Percentiles rank a stretch among this genome's conserved stretches.
These are phyloP conservation scores for Neonectria faginata DNA, from an alignment of 2,329 filamentous ascomycete genomes.

Conservation along the genomic window DNA sequence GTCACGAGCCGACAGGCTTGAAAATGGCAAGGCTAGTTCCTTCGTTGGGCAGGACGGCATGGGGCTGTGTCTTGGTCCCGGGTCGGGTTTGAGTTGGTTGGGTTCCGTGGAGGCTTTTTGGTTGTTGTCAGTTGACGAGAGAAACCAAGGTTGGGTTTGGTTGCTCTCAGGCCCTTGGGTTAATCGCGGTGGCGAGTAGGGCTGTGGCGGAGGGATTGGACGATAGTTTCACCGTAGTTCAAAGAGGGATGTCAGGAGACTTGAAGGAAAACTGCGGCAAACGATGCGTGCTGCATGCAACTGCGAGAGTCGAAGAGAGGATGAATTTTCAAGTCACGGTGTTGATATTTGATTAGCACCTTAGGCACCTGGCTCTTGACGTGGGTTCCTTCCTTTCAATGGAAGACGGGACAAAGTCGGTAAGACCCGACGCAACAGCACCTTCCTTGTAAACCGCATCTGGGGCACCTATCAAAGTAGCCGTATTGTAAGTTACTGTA, in stretches of 20 bases:
- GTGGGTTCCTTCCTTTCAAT: conserved; percentile 8
- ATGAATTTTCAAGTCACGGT: conserved; percentile 1
- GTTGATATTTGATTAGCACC: not conserved
- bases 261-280: not conserved
- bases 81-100: conserved; percentile 25
- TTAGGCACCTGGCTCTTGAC: not conserved
- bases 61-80: conserved; percentile 8
- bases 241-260: not conserved
- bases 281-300: not conserved
- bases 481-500: not conserved
- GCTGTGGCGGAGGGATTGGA: conserved; percentile 1
- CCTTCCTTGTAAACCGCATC: conserved; percentile 6
- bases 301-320: not conserved
- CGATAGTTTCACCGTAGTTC: not conserved
- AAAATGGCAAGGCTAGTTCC: conserved; percentile 10
- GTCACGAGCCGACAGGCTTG: conserved; percentile 5
- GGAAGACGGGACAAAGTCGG: conserved; percentile 17
- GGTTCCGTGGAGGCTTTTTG: conserved; percentile 15
- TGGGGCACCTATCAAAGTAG: too few species aligned
- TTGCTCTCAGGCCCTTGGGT: not conserved
- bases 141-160: not conserved
- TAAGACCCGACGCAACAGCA: conserved; percentile 19
- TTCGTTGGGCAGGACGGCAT: conserved; percentile 22
- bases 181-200: conserved; percentile 14
- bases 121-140: conserved; percentile 2